Base-by-base conservation (phyloP, 768 basidiomycete species). In the Naganishia onofrii region DNA sequence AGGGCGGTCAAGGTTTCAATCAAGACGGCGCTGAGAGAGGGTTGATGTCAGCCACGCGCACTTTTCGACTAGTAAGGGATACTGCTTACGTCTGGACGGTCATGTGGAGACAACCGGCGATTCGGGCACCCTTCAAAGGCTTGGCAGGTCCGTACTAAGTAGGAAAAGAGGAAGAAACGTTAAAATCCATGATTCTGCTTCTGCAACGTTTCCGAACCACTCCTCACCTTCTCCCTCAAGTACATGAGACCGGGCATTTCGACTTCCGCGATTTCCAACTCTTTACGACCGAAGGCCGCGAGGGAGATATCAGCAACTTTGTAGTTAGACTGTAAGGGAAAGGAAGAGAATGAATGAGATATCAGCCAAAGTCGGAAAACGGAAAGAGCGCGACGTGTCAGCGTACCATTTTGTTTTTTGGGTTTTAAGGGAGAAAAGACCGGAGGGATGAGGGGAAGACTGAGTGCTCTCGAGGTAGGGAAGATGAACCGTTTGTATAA, bases 101-200 rank as follows among this genome's bases (percentile, higher is more conserved):
- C 94, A 96, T 96, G 86, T 96, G 94, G 74, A 97, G 88, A 82
- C 95, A 99, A 76, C 95, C 95, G 75, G 92, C 94, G 78, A 99
- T 92, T 73, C 95, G 90, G 55, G 95, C 92, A 74, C 93, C 93
- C 81, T 89, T 89, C 82, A 99, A 85, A 71, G 95, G 95, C 85
- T 96, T 85, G 38, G 86, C 79, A 23, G 87, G 83, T 70, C 85
- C 88, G 82, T 96, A 86, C 93, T 95, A 23, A 19, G 4, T 4
- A 12, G n/a, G 12, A 71, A 36, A 66, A 71, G 32, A 54, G 12
- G 1, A 21, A 36, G 21, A 71, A 76, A 38, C 77, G 74, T 44
- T 10, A 32, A 63, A 70, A 72, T 74, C 38, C 70, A 69, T 36
- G 73, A 74, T 52, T 9, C 32, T 52, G 74, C 72, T 58, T 68